Evolutionary conservation across 192 early-diverging fungal genomes (phyloP).

Genomic region (Hyaloraphidium curvatum): DNA sequence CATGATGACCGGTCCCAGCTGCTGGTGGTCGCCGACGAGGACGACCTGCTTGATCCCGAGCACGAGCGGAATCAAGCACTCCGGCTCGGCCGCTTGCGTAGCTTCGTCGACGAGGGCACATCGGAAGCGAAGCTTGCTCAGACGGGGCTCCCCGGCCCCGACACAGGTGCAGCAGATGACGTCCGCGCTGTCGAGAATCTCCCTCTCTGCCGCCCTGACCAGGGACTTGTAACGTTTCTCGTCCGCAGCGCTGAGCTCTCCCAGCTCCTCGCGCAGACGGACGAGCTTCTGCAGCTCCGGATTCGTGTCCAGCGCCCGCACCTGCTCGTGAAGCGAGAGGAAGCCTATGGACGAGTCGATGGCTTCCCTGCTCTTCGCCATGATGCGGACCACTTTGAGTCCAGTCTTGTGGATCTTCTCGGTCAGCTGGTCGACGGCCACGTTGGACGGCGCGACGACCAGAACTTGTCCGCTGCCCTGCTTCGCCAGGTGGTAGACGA

Average conservation of each 20-base stretch:
- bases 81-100: slow-evolving; percentile 91
- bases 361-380: slow-evolving; percentile 82
- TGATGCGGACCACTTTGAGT: slow-evolving; percentile 83
- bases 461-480: slow-evolving; percentile 80
- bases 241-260: slow-evolving; percentile 76
- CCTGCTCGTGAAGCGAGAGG: slow-evolving; percentile 91
- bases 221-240: slow-evolving; percentile 69
- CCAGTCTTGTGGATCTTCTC: slow-evolving; percentile 91
- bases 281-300: slow-evolving; percentile 84
- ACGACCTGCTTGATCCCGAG: slow-evolving; percentile 90
- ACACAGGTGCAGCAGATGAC: slow-evolving; percentile 96
- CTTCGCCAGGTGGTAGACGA: slow-evolving; percentile 91
- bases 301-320: slow-evolving; percentile 82
- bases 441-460: slow-evolving; percentile 96
- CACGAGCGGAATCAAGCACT: slow-evolving; percentile 95
- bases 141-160: slow-evolving; percentile 87
- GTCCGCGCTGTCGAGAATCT: slow-evolving; percentile 82
- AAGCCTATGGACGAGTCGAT: slow-evolving; percentile 87
- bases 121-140: slow-evolving; percentile 72
- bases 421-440: slow-evolving; percentile 95
- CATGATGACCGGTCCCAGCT: slow-evolving; percentile 92
- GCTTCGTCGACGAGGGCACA: slow-evolving; percentile 95
- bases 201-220: slow-evolving; percentile 70
- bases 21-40: slow-evolving; percentile 97
- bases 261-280: slow-evolving; percentile 65